A percentile compares a stretch with the other conserved stretches of the same genome.
Evolutionary conservation across 768 basidiomycete species (phyloP).

Genomic region (Phylloporus arenicola): DNA sequence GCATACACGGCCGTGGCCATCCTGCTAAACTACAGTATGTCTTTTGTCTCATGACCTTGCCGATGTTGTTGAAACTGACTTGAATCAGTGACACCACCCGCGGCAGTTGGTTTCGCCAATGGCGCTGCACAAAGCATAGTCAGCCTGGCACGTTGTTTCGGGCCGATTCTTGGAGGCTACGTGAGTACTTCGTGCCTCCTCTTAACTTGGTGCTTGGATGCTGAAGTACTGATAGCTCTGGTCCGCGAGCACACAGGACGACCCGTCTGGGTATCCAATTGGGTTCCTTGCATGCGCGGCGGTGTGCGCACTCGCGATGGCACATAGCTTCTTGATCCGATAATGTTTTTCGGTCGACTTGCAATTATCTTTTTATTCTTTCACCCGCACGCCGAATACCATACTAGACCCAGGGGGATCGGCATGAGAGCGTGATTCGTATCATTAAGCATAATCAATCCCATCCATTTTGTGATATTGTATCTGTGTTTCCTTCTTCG

Average conservation of each 20-base stretch:
- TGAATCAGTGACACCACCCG: slow-evolving; percentile 78
- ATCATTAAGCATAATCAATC: neutral
- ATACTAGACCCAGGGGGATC: neutral
- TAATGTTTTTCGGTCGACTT: slow-evolving; percentile 44
- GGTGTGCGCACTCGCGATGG: slow-evolving; percentile 55
- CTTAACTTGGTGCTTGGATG: neutral
- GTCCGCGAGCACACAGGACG: slow-evolving; percentile 62
- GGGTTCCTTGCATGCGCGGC: slow-evolving; percentile 66
- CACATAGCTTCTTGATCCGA: slow-evolving; percentile 72
- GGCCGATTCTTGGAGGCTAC: slow-evolving; percentile 80
- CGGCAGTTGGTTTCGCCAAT: slow-evolving; percentile 85
- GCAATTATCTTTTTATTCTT: neutral
- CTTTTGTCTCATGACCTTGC: neutral
- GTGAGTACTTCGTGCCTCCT: slow-evolving; percentile 33
- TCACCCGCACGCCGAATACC: neutral
- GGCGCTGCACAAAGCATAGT: slow-evolving; percentile 95
- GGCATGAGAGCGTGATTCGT: neutral
- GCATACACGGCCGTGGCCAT: slow-evolving; percentile 89
- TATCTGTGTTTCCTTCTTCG: neutral
- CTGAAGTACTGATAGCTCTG: slow-evolving; percentile 48
- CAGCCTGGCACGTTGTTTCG: slow-evolving; percentile 86
- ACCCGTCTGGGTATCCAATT: slow-evolving; percentile 66
- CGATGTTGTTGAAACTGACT: neutral
- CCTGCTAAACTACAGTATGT: slow-evolving; percentile 76
- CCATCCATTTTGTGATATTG: neutral